Conservation (phyloP, 2,329 filamentous ascomycete species). For the Colletotrichum eremochloae region DNA sequence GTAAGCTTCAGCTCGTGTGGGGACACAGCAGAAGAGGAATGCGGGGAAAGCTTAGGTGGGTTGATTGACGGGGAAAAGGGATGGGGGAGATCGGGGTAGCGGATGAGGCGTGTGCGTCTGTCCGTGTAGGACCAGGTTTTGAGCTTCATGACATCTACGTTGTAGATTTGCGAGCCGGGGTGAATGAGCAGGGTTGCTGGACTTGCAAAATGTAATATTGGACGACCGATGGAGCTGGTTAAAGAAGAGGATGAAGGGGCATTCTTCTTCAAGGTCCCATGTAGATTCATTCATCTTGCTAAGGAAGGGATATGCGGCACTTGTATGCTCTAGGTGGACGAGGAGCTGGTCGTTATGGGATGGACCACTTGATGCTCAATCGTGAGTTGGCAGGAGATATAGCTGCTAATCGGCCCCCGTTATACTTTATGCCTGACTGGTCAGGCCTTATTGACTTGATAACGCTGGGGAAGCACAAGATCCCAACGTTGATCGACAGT, state of each 20-base stretch:
- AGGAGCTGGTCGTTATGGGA: conserved; percentile 5
- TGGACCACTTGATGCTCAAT: conserved; percentile 30
- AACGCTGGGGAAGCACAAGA: background rate
- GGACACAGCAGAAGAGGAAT: background rate
- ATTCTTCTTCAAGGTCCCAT: background rate
- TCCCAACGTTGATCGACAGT: background rate
- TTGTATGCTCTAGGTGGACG: background rate
- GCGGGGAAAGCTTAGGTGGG: conserved; percentile 28
- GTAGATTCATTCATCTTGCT: no score
- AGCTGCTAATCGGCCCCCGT: background rate
- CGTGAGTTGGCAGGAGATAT: background rate
- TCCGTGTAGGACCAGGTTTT: background rate
- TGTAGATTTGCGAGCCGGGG: background rate
- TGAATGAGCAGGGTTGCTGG: conserved; percentile 24
- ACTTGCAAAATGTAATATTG: conserved; percentile 2
- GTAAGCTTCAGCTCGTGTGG: conserved; percentile 36
- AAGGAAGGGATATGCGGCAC: background rate
- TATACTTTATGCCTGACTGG: conserved; percentile 25
- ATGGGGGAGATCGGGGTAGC: conserved; percentile 35
- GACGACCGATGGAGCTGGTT: conserved; percentile 6
- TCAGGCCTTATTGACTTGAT: conserved; percentile 23
- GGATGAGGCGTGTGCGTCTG: conserved; percentile 30
- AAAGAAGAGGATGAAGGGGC: background rate
- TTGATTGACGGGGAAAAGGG: conserved; percentile 28
- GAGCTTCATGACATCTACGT: background rate